Evolutionary conservation across 1,139 yeast species (phyloP).

Genomic region (Taphrina populina): DNA sequence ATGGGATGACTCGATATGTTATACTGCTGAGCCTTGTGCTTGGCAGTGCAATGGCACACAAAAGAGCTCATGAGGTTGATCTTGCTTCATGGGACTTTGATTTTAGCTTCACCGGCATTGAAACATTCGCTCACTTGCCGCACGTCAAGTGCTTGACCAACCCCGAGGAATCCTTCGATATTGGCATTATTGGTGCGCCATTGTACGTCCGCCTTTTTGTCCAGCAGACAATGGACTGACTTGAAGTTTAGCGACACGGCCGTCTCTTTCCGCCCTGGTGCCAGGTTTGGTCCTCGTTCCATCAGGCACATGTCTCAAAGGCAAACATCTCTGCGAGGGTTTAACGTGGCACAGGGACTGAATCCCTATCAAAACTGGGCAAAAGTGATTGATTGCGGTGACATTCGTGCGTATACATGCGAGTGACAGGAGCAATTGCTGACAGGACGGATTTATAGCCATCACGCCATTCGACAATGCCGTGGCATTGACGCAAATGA

Average conservation of each 20-base stretch:
- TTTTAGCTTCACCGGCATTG: conserved; percentile 52
- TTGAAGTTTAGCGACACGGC: conserved; percentile 21
- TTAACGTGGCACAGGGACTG: conserved; percentile 62
- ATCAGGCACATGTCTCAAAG: conserved; percentile 72
- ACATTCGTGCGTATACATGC: conserved; percentile 56
- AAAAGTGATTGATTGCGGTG: conserved; percentile 71
- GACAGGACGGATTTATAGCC: neutral
- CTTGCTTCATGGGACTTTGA: conserved; percentile 34
- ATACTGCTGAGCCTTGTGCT: too few relatives aligned
- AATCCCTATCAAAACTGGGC: conserved; percentile 73
- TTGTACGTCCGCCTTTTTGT: conserved; percentile 44
- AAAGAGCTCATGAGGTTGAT: conserved; percentile 10
- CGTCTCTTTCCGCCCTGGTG: conserved; percentile 49
- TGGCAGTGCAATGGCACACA: too few relatives aligned
- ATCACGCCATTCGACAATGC: conserved; percentile 68
- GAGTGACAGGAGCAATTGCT: neutral
- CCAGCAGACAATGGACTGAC: neutral
- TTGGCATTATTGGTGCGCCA: conserved; percentile 72
- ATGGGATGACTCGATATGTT: too few relatives aligned
- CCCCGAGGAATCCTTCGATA: conserved; percentile 54
- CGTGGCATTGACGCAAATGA: conserved; percentile 70
- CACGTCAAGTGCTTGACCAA: conserved; percentile 58
- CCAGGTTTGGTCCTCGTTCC: conserved; percentile 77
- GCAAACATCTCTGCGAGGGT: conserved; percentile 65
- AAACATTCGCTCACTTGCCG: conserved; percentile 72